Base-by-base conservation (phyloP, 2,329 filamentous ascomycete genomes). In the Calonectria multiphialidica region DNA sequence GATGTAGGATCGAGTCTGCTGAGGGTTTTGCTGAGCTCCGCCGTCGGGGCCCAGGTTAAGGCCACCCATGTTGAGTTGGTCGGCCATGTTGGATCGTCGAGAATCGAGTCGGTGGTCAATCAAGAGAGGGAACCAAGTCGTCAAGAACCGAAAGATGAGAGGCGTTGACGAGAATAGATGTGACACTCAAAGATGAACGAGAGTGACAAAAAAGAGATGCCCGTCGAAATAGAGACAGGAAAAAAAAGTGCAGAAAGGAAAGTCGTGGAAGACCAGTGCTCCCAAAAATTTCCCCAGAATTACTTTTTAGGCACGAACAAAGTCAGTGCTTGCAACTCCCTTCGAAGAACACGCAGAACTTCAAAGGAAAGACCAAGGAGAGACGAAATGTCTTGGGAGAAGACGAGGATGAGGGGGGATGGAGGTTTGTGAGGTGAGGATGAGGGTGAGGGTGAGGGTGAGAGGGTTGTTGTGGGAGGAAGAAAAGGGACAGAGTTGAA, bases 41-140 rank as follows among this genome's bases (percentile, higher is more conserved):
- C 81, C 83, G 37, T 84, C 83, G 71, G 83, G 83, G 70, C 86
- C 91, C 76, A 96, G 88, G 85, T 87, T 93, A 81, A 96, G 88
- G 83, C 92, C 91, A 83, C 89, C 90, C 90, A 96, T 95, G 88
- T 95, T 95, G 81, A 97, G 90, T 88, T 96, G 93, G 81, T 95
- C 93, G 84, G 93, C 93, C 93, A 95, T 95, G 82, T 85, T 93
- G 87, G 80, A 80, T 80, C 71, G 70, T 74, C 68, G 74, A 65
- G 69, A 77, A 76, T 78, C 68, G 70, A 66, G 68, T 74, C 66
- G 69, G 53, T 73, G 66, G 72, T 74, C 66, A 47, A 47, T 47
- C 35, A 37, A 74, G 70, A 75, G 50, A 68, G 59, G 74, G 68
- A 70, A 69, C 71, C 65, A 69, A 53, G 72, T 72, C 75, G 74